Base-by-base conservation (phyloP, 768 basidiomycete genomes). In the Kwoniella sp. region DNA sequence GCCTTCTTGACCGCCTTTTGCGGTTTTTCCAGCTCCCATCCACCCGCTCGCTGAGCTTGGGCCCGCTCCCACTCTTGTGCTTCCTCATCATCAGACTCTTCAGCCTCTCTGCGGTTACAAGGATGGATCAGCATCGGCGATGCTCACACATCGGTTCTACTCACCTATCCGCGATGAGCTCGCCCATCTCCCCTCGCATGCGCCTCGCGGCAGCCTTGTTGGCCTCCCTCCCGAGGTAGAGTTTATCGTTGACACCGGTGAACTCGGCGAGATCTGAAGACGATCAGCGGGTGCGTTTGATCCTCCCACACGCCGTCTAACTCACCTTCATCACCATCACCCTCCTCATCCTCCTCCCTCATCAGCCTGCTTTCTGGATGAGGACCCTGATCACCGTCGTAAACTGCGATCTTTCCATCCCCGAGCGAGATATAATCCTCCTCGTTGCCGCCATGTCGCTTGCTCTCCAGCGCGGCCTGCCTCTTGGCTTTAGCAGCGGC, bases 321-420 rank as follows among this genome's bases (percentile, higher is more conserved):
- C 62, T 51, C 47, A 65, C 69, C 69, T 54, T 70, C 69, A 44
- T 70, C 69, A 5, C 63, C 65, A 32, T 77, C 76, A 0, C 73
- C 77, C 2, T 66, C 50, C 53, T 78, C 77, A 53, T 78, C 78
- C 17, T 77, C 77, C 55, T 78, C 78, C 19, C 78, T 28, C 50
- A 76, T 73, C 6, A 78, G 51, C 33, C 77, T 47, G 29, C 70
- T 73, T 45, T 77, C 76, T 3, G 77, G 75, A 56, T 75, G 71
- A 17, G 75, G 74, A 29, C 71, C 60, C 15, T 62, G 42, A 31
- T 48, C 43, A 2, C 64, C 62, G 50, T 71, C 71, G 38, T 70
- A 65, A 2, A 72, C 65, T 17, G 70, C 59, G 25, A 76, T 41
- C 15, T 63, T 60, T 0, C 76, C 75, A 1, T 67, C 65, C 11